These are phyloP conservation scores for Biscogniauxia mediterranea DNA, from an alignment of 2,329 filamentous ascomycete species.

Conservation along the genomic window DNA sequence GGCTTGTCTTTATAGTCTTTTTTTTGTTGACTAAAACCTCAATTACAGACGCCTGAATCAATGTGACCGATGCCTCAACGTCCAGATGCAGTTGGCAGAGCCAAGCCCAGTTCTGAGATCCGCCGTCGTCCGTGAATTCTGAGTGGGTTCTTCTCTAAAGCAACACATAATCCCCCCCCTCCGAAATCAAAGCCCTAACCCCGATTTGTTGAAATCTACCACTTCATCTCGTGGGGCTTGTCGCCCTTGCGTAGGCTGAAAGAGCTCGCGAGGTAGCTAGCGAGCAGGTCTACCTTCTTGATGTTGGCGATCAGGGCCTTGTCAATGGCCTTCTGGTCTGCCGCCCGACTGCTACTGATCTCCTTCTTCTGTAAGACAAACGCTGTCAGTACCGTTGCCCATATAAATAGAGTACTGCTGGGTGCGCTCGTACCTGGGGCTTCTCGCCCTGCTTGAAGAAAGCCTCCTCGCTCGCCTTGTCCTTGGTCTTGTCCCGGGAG, in stretches of 20 bases:
- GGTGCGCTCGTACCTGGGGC: constrained; percentile 69
- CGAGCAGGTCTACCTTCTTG: constrained; percentile 96
- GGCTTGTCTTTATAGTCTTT: constrained; percentile 44
- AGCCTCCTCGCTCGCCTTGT: constrained; percentile 96
- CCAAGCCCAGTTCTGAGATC: constrained; percentile 50
- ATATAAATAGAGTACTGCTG: constrained; percentile 13
- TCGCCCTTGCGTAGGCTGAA: constrained; percentile 99
- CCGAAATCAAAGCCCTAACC: constrained; percentile 27
- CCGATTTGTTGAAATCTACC: constrained; percentile 58
- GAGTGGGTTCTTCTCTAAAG: constrained; percentile 29
- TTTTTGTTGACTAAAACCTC: constrained; percentile 59
- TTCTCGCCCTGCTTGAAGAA: constrained; percentile 99
- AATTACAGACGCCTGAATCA: constrained; percentile 62
- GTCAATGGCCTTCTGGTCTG: constrained; percentile 98
- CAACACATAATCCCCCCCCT: constrained; percentile 18
- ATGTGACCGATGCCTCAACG: constrained; percentile 64
- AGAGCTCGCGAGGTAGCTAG: constrained; percentile 89
- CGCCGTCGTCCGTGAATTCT: constrained; percentile 44
- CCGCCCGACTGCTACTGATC: constrained; percentile 84
- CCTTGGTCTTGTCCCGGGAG: constrained; percentile 88
- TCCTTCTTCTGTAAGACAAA: constrained; percentile 80
- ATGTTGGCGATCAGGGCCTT: constrained; percentile 92
- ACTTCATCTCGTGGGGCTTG: constrained; percentile 99
- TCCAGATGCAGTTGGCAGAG: constrained; percentile 65
- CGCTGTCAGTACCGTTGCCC: constrained; percentile 35